Conservation (phyloP, 768 basidiomycete species). For the Termitomyces sp. region DNA sequence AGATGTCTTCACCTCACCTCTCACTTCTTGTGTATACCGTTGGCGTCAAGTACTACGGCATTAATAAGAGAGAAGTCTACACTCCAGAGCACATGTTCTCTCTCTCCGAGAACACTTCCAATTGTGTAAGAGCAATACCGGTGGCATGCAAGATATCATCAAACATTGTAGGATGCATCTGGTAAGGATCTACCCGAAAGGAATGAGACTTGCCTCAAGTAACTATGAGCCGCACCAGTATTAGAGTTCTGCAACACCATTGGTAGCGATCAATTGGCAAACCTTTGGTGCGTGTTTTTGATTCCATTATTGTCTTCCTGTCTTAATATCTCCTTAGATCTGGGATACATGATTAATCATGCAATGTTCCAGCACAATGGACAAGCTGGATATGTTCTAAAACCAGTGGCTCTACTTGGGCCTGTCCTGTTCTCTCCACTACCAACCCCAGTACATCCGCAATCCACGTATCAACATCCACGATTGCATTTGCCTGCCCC, state of each 20-base stretch:
- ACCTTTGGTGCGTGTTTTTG: constrained; percentile 64
- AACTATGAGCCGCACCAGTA: constrained; percentile 91
- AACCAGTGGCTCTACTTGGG: constrained; percentile 70
- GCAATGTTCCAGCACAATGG: constrained; percentile 95
- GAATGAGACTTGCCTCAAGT: constrained; percentile 71
- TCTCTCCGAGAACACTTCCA: constrained; percentile 79
- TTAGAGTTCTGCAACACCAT: constrained; percentile 87
- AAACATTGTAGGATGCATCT: constrained; percentile 88
- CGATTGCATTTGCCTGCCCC: constrained; percentile 5
- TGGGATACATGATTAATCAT: constrained; percentile 89
- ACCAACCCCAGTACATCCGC: background rate
- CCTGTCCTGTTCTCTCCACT: constrained; percentile 13
- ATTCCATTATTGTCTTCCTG: background rate
- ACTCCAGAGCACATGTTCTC: constrained; percentile 88
- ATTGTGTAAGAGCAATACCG: constrained; percentile 48
- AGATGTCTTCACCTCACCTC: constrained; percentile 71
- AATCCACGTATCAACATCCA: background rate
- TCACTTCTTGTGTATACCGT: constrained; percentile 91
- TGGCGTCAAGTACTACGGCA: constrained; percentile 90
- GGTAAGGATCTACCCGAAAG: constrained; percentile 86
- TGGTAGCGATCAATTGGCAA: constrained; percentile 97
- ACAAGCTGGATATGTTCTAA: constrained; percentile 87
- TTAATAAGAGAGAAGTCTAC: constrained; percentile 87
- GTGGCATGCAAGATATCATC: constrained; percentile 43
- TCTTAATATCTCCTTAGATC: constrained; percentile 41